phyloP scores from a whole-genome alignment of 306 rosid genomes.

The Lathyrus tuberosus region DNA sequence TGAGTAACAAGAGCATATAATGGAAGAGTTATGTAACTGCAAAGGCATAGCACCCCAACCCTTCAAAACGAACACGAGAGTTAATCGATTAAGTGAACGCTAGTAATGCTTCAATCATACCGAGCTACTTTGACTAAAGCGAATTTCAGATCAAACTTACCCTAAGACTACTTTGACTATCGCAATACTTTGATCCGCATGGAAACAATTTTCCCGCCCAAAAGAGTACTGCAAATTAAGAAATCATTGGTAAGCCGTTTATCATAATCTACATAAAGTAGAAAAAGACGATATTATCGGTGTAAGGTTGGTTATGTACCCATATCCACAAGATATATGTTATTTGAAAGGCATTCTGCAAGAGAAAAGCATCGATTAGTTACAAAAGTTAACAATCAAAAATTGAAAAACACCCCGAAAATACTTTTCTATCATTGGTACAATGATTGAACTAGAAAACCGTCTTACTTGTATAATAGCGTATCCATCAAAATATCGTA shows the following conservation, averaged over 20 bases:
- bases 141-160: constrained; percentile 51
- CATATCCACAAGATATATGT: constrained; percentile 90
- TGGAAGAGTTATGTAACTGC: constrained; percentile 96
- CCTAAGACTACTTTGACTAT: constrained; percentile 72
- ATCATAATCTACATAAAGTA: background rate
- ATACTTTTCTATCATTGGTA: background rate
- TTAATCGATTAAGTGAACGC: constrained; percentile 22
- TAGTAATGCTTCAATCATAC: background rate
- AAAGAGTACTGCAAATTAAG: constrained; percentile 77
- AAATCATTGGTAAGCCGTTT: constrained; percentile 15
- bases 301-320: constrained; percentile 54
- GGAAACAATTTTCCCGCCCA: constrained; percentile 78
- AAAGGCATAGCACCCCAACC: constrained; percentile 58
- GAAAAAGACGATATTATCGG: constrained; percentile 16
- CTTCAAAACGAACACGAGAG: constrained; percentile 48
- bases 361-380: constrained; percentile 40
- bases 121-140: background rate
- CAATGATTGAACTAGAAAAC: no score
- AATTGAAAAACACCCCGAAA: background rate
- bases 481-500: no score
- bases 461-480: no score
- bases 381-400: constrained; percentile 8
- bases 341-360: constrained; percentile 97
- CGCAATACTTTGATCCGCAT: constrained; percentile 60
- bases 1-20: constrained; percentile 93